These are phyloP conservation scores for grape (Vitis vinifera) DNA, from an alignment of 164 flowering plant genomes.

Conservation along the genomic window DNA sequence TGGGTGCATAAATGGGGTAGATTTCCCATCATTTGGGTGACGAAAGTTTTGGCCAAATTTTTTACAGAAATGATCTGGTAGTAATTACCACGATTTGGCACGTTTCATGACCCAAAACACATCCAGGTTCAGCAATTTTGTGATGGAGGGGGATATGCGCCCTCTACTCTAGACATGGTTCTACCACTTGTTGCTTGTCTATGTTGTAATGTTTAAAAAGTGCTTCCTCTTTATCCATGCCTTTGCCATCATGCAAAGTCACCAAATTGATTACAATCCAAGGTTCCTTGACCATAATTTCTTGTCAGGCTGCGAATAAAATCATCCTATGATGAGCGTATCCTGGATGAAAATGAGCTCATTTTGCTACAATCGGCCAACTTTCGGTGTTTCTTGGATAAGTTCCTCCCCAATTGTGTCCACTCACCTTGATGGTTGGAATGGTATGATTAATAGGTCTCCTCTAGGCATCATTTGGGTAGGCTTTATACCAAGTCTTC, in stretches of 20 bases:
- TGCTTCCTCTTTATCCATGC: neutral
- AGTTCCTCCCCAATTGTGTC: too few relatives aligned
- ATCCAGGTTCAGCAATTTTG: neutral
- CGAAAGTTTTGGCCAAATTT: too few relatives aligned
- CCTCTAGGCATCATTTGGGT: too few relatives aligned
- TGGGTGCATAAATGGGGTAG: too few relatives aligned
- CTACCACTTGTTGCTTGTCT: neutral
- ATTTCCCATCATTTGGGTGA: too few relatives aligned
- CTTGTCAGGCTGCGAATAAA: neutral
- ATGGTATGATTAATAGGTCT: too few relatives aligned
- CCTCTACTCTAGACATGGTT: constrained; percentile 5
- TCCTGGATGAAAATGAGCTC: too few relatives aligned
- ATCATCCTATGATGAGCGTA: neutral
- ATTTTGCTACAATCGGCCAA: too few relatives aligned
- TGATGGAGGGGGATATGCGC: constrained; percentile 4
- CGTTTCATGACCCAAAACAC: neutral
- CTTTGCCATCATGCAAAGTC: neutral
- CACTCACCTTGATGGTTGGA: too few relatives aligned
- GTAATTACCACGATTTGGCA: neutral
- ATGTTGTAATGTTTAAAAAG: neutral
- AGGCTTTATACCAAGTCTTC: too few relatives aligned
- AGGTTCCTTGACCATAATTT: constrained; percentile 8
- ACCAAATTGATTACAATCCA: neutral
- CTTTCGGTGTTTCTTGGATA: too few relatives aligned
- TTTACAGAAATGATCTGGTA: too few relatives aligned